These are phyloP conservation scores for Podaxis sp. DNA, from an alignment of 768 basidiomycete genomes.

Conservation along the genomic window DNA sequence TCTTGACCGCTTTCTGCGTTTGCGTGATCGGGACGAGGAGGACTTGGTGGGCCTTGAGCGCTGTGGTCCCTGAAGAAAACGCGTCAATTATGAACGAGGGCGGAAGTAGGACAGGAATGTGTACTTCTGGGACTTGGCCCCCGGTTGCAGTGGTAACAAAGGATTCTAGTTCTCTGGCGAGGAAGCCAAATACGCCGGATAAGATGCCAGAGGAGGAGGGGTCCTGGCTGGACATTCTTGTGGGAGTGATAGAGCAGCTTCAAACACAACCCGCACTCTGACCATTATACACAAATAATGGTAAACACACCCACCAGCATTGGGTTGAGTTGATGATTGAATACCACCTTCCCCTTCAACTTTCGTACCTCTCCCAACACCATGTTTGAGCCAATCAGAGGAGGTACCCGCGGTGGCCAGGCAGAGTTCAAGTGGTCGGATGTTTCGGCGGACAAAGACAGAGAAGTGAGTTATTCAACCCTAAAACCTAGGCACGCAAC, in stretches of 20 bases:
- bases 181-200: conserved; percentile 66
- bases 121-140: background rate
- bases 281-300: background rate
- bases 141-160: conserved; percentile 72
- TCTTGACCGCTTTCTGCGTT: conserved; percentile 8
- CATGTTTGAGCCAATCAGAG: conserved; percentile 86
- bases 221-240: conserved; percentile 7
- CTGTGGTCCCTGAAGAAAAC: conserved; percentile 4
- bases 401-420: conserved; percentile 89
- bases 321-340: too few species aligned
- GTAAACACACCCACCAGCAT: background rate
- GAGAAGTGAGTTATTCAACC: conserved; percentile 58
- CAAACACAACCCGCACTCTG: background rate
- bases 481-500: background rate
- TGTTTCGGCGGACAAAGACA: conserved; percentile 89
- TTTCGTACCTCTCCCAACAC: background rate
- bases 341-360: too few species aligned
- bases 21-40: conserved; percentile 17
- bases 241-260: background rate
- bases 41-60: conserved; percentile 14
- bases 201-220: conserved; percentile 41
- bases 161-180: conserved; percentile 69
- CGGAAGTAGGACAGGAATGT: conserved; percentile 15
- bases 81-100: background rate
- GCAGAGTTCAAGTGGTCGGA: conserved; percentile 92